Evolutionary conservation across 352 stramenopile species (phyloP), one percentile per base, ranked within the genome.

Genomic region (Phytophthora rubi): DNA sequence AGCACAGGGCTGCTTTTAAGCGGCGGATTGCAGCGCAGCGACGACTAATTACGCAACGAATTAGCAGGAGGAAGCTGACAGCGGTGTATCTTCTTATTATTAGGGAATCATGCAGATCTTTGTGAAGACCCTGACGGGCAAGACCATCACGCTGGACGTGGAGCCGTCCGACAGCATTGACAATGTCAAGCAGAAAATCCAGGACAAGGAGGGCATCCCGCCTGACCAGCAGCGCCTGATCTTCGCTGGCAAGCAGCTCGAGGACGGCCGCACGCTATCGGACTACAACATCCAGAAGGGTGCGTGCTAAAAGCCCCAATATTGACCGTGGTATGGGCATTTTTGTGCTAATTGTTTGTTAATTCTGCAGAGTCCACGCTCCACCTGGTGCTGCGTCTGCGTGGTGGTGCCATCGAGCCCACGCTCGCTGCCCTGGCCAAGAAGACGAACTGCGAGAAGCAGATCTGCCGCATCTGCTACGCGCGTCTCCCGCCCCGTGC

Each of bases 181-280:
- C 86, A 98, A 99, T 86, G 98, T 99, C 67, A 99, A 99, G 94
- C 90, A 97, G 71, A 99, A 99, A 96, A 99, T 99, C 82, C 98
- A 99, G 89, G 98, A 99, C 87, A 99, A 99, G 94, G 98, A 99
- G 86, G 98, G 86, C 71, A 99, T 99, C 73, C 98, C 98, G 63
- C 97, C 98, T 72, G 98, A 99, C 95, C 98, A 99, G 87, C 97
- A 99, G 89, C 95, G 98, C 79, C 86, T 99, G 70, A 99, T 99
- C 85, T 99, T 99, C 84, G 98, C 98, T 67, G 98, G 98, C 83
- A 99, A 99, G 94, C 98, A 99, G 88, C 91, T 99, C 6, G 96
- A 98, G 81, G 95, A 98, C 77, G 93, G 93, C 71, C 89, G 95
- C 73, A 98, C 94, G 35, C 86, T 98, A 13, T 89, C 86, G 73